phyloP scores from a whole-genome alignment of 495 filamentous ascomycete genomes.

The Melanomma pulvis-pyrius region DNA sequence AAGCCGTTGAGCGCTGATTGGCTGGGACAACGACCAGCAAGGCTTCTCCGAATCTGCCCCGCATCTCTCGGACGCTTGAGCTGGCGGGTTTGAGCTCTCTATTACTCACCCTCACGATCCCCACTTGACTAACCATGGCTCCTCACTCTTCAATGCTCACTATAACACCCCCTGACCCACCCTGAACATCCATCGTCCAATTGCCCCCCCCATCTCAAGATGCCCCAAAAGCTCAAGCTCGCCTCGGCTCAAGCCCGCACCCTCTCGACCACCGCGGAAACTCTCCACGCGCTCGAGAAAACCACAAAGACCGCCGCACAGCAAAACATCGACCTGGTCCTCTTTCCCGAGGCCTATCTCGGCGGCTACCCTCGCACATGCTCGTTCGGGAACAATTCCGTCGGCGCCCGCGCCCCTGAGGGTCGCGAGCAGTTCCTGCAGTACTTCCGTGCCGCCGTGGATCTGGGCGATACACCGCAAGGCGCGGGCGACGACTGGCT shows the following conservation, averaged over 20 bases:
- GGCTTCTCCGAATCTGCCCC: background rate
- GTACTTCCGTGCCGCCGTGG: slow-evolving; percentile 78
- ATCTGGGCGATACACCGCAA: slow-evolving; percentile 81
- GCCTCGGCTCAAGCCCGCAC: slow-evolving; percentile 80
- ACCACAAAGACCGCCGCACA: slow-evolving; percentile 57
- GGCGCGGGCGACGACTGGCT: slow-evolving; percentile 79
- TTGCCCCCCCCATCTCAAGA: slow-evolving; percentile 20
- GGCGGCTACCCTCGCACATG: slow-evolving; percentile 91
- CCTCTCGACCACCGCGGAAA: slow-evolving; percentile 62
- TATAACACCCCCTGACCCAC: background rate
- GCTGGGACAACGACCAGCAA: background rate
- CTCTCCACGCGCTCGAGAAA: slow-evolving; percentile 64
- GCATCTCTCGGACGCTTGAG: background rate
- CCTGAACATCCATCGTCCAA: background rate
- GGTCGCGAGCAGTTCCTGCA: slow-evolving; percentile 83
- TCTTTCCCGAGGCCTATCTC: slow-evolving; percentile 92
- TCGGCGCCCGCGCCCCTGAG: slow-evolving; percentile 66
- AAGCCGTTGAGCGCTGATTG: background rate
- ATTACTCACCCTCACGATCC: slow-evolving; percentile 3
- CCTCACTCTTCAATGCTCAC: background rate
- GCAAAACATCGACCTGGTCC: slow-evolving; percentile 69
- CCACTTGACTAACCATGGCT: background rate
- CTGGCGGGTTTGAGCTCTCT: background rate
- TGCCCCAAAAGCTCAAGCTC: slow-evolving; percentile 61
- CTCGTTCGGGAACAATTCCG: slow-evolving; percentile 66